A percentile compares a stretch with the other conserved stretches of the same genome.
phyloP scores from a whole-genome alignment of 306 rosid genomes.

The Sesbania bispinosa region DNA sequence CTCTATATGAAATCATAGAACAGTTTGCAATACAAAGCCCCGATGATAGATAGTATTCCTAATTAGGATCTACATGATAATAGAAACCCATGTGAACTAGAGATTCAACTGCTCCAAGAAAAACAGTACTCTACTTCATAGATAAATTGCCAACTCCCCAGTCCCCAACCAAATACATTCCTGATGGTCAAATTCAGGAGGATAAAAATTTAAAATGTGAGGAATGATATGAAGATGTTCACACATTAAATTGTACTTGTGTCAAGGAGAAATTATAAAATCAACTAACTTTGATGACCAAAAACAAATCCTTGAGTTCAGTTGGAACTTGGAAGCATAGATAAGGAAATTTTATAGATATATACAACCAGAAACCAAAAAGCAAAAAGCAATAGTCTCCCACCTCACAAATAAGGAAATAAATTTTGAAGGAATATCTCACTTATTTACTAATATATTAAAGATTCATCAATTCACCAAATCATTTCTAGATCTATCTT shows the following conservation, averaged over 20 bases:
- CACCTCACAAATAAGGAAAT: conserved; percentile 13
- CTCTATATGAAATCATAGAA: neutral
- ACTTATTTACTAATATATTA: neutral
- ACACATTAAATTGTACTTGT: neutral
- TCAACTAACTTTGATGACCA: neutral
- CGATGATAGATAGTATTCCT: conserved; percentile 2
- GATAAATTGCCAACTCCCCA: neutral
- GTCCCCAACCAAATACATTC: neutral
- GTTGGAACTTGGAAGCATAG: conserved; percentile 6
- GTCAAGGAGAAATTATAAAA: neutral
- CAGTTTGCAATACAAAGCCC: neutral
- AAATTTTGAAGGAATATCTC: neutral
- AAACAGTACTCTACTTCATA: neutral
- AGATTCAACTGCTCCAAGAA: neutral
- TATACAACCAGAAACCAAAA: neutral
- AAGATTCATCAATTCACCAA: conserved; percentile 5
- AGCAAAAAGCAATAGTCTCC: neutral
- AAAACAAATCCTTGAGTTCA: neutral
- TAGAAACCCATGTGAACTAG: neutral
- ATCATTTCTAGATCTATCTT: neutral
- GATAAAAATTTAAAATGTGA: neutral
- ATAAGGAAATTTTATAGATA: neutral
- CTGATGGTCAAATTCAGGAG: conserved; percentile 19
- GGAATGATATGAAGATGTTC: neutral
- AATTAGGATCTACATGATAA: conserved; percentile 17